Conservation (phyloP, 306 rosid genomes). For the Pyrus bretschneideri region DNA sequence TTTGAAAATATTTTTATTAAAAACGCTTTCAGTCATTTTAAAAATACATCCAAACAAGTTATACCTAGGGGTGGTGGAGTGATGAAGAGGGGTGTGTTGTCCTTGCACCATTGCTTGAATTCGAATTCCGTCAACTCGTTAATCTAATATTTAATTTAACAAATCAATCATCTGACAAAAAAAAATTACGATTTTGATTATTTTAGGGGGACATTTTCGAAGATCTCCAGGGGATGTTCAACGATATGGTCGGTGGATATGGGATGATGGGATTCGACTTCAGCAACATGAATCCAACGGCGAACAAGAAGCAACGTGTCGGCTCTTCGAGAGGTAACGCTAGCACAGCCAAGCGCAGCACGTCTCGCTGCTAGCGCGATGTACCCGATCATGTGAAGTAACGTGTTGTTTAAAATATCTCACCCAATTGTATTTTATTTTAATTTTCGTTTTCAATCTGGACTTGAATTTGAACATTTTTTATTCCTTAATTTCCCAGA, state of each 20-base stretch:
- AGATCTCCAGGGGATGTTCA: conserved; percentile 79
- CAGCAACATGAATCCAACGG: conserved; percentile 30
- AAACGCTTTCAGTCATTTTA: rapidly evolving
- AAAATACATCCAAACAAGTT: no score
- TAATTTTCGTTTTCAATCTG: not conserved
- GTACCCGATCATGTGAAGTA: not conserved
- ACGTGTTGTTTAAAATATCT: not conserved
- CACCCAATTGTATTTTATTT: not conserved
- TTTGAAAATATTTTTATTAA: rapidly evolving
- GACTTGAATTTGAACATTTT: no score
- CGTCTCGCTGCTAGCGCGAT: conserved; percentile 36
- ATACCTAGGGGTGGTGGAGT: no score
- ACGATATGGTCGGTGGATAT: conserved; percentile 79
- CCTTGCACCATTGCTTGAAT: rapidly evolving
- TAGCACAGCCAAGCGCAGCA: conserved; percentile 39
- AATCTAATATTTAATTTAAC: no score
- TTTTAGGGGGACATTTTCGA: conserved; percentile 74
- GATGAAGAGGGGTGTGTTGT: no score
- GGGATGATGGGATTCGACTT: conserved; percentile 27
- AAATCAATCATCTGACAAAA: no score
- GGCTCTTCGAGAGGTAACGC: conserved; percentile 22
- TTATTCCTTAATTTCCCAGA: not conserved
- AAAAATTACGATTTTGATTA: not conserved
- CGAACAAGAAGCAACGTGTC: conserved; percentile 48
- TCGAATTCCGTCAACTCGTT: rapidly evolving